These are phyloP conservation scores for Chlamydomonas schloesseri DNA, from an alignment of 139 green algal species.

Conservation along the genomic window DNA sequence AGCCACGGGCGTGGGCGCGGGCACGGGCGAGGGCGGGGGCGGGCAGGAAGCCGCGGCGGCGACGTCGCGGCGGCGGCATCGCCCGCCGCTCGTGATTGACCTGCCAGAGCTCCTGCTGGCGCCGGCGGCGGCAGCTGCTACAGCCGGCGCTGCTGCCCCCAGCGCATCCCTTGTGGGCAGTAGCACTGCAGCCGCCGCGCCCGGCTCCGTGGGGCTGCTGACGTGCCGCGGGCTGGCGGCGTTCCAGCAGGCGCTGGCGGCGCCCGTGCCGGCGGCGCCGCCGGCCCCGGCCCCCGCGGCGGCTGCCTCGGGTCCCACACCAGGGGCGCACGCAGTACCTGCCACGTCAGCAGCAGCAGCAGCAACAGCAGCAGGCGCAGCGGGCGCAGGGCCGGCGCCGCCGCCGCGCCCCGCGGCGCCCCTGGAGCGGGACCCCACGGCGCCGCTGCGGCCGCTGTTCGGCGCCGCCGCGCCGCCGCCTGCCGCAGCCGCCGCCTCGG, in stretches of 20 bases:
- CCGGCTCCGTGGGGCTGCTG: not conserved
- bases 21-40: too few relatives aligned
- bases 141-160: too few relatives aligned
- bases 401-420: not conserved
- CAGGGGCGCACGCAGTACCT: too few relatives aligned
- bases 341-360: not conserved
- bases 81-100: slow-evolving; percentile 14
- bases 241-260: slow-evolving; percentile 18
- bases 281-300: not conserved
- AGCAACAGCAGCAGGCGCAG: not conserved
- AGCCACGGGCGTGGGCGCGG: not conserved
- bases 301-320: not conserved
- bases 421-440: slow-evolving; percentile 1
- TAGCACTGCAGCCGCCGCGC: too few relatives aligned
- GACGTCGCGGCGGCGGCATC: not conserved
- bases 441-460: not conserved
- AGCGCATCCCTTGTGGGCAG: too few relatives aligned
- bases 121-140: not conserved
- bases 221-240: slow-evolving; percentile 12
- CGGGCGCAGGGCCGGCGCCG: not conserved
- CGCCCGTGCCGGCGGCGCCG: not conserved
- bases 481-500: too few relatives aligned
- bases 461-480: not conserved
- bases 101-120: not conserved
- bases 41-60: not conserved